These are phyloP conservation scores for Eucalyptus viminalis DNA, from an alignment of 345 rosid genomes.

Conservation along the genomic window DNA sequence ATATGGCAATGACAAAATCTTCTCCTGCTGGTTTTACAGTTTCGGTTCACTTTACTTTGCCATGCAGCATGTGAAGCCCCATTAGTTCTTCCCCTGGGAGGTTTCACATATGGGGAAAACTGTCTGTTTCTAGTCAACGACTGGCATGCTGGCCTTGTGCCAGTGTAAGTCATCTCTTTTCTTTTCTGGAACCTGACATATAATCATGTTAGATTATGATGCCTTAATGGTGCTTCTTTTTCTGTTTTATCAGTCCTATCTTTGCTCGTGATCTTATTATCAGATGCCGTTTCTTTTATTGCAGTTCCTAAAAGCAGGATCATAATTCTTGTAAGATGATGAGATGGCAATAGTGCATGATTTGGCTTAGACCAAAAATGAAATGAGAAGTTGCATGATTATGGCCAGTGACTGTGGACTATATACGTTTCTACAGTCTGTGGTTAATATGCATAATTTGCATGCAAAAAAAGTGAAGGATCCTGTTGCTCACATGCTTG, in stretches of 20 bases:
- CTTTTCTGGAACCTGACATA: neutral
- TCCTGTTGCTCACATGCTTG: neutral
- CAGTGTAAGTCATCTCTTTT: constrained; percentile 43
- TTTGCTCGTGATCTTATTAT: neutral
- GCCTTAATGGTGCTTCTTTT: neutral
- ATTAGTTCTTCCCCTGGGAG: constrained; percentile 83
- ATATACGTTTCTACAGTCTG: neutral
- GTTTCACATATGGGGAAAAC: constrained; percentile 85
- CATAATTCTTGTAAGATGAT: neutral
- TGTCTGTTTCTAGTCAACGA: constrained; percentile 90
- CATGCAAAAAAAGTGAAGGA: neutral
- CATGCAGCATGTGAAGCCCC: constrained; percentile 99
- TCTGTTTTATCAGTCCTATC: neutral
- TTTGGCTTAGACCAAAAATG: neutral
- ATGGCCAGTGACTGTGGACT: neutral
- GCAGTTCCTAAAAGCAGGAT: neutral
- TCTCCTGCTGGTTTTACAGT: constrained; percentile 42
- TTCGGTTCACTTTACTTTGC: constrained; percentile 86
- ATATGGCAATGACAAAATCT: constrained; percentile 4
- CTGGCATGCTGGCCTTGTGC: constrained; percentile 97
- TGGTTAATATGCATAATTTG: neutral
- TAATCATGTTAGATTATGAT: neutral
- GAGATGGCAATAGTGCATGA: neutral
- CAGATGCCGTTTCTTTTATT: neutral
- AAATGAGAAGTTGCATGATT: neutral